Evolutionary conservation across 2,329 filamentous ascomycete genomes (phyloP).

Genomic region (Geosmithia flava): DNA sequence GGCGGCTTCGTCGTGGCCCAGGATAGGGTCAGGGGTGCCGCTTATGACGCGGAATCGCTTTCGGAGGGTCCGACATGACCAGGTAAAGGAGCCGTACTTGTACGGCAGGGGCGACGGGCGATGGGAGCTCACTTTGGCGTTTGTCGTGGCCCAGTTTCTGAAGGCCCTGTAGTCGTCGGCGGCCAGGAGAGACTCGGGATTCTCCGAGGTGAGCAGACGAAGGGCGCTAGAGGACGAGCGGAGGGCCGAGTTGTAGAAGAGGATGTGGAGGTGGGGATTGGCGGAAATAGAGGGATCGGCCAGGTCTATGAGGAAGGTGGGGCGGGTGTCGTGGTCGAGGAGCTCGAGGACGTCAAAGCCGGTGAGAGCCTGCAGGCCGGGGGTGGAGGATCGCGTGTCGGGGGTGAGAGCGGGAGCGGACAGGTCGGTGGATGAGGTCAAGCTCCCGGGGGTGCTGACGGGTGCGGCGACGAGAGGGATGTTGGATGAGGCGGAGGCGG

Average conservation of each 20-base stretch:
- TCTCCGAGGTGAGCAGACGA: constrained; percentile 40
- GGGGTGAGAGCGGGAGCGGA: constrained; percentile 37
- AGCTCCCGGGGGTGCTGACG: constrained; percentile 38
- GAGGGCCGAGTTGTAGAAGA: constrained; percentile 59
- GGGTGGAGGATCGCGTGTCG: constrained; percentile 32
- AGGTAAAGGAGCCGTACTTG: constrained; percentile 51
- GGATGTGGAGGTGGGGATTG: constrained; percentile 41
- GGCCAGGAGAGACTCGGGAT: constrained; percentile 24
- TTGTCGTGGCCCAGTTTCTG: constrained; percentile 55
- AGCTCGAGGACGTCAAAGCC: constrained; percentile 59
- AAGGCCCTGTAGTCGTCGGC: constrained; percentile 46
- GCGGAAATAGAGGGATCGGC: constrained; percentile 41
- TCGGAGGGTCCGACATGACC: constrained; percentile 59
- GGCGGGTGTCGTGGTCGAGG: constrained; percentile 63
- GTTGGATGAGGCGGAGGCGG: constrained; percentile 40
- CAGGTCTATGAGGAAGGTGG: constrained; percentile 64
- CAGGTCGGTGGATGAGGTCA: constrained; percentile 40
- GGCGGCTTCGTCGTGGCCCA: constrained; percentile 22
- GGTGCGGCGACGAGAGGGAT: constrained; percentile 29
- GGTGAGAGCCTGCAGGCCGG: constrained; percentile 43
- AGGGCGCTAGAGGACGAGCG: constrained; percentile 42
- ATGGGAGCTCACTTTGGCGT: constrained; percentile 36
- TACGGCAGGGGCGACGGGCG: constrained; percentile 41
- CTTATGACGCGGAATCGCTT: constrained; percentile 58
- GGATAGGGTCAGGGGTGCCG: constrained; percentile 31